Percentiles rank a stretch among this genome's conserved stretches.
These are phyloP conservation scores for Paramecium sonneborni DNA, from an alignment of 73 alveolate species.

Conservation along the genomic window DNA sequence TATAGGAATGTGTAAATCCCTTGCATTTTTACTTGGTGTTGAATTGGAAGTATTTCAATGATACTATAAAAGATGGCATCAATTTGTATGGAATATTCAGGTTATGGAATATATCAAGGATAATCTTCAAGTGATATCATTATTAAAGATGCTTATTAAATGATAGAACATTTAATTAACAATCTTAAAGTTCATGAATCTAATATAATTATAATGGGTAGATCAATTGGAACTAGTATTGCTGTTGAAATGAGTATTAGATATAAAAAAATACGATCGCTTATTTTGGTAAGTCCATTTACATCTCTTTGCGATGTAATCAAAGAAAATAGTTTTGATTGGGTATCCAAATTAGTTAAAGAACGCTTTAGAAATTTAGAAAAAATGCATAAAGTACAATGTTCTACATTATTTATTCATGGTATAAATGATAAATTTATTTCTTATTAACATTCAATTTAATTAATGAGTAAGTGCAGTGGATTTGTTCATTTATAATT, in stretches of 20 bases:
- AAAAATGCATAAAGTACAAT: slow-evolving; percentile 66
- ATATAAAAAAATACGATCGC: not conserved
- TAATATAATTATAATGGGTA: slow-evolving; percentile 85
- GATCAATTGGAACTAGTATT: slow-evolving; percentile 92
- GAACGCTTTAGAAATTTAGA: slow-evolving; percentile 94
- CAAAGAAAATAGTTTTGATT: not conserved
- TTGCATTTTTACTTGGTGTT: slow-evolving; percentile 8
- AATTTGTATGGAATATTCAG: slow-evolving; percentile 71
- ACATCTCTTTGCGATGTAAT: slow-evolving; percentile 48
- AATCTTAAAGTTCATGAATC: slow-evolving; percentile 74
- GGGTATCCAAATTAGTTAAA: slow-evolving; percentile 45
- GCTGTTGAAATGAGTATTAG: slow-evolving; percentile 68
- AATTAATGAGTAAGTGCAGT: not conserved
- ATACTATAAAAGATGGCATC: slow-evolving; percentile 2
- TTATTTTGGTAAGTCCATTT: not conserved
- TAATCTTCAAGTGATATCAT: slow-evolving; percentile 67
- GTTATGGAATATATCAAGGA: slow-evolving; percentile 86
- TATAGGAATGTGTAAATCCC: slow-evolving; percentile 21
- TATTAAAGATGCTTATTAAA: slow-evolving; percentile 76
- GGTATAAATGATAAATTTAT: slow-evolving; percentile 95
- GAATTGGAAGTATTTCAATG: slow-evolving; percentile 34
- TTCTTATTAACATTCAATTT: slow-evolving; percentile 30
- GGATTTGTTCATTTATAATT: not conserved
- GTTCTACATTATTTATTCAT: slow-evolving; percentile 81
- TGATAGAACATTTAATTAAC: slow-evolving; percentile 76